Percentiles rank a stretch among this genome's conserved stretches.
Evolutionary conservation across 352 stramenopile genomes (phyloP).

Genomic region (Thalassiosira livingstoniorum): DNA sequence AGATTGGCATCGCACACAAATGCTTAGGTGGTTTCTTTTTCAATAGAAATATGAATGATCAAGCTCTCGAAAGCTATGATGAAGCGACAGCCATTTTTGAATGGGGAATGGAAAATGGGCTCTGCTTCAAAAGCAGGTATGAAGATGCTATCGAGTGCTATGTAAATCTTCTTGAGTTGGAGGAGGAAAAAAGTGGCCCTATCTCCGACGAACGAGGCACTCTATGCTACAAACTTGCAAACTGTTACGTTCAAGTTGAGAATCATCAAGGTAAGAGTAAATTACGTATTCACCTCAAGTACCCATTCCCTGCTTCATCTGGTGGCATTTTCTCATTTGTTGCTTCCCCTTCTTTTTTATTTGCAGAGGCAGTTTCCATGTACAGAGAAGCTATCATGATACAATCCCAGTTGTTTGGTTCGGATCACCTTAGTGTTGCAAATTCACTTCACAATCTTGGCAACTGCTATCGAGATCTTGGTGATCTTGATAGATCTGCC

Average conservation of each 20-base stretch:
- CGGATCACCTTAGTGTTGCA: constrained; percentile 68
- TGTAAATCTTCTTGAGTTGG: constrained; percentile 58
- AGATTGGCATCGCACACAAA: constrained; percentile 69
- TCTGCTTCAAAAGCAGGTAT: constrained; percentile 41
- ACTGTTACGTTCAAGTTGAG: constrained; percentile 62
- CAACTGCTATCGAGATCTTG: constrained; percentile 67
- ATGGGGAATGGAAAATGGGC: constrained; percentile 57
- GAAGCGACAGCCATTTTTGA: constrained; percentile 69
- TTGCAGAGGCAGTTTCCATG: constrained; percentile 61
- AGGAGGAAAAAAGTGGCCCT: constrained; percentile 56
- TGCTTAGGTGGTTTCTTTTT: constrained; percentile 63
- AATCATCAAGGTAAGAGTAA: constrained; percentile 56
- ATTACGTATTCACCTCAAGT: too few relatives aligned
- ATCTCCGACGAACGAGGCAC: constrained; percentile 61
- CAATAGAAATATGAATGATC: constrained; percentile 45
- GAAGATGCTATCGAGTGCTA: constrained; percentile 67
- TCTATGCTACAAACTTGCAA: constrained; percentile 74
- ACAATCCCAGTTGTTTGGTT: constrained; percentile 67
- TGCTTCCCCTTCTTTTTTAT: constrained; percentile 8
- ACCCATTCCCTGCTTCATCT: background rate
- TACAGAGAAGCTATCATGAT: constrained; percentile 77
- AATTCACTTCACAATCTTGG: constrained; percentile 77
- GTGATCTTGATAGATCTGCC: constrained; percentile 64
- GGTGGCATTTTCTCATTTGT: constrained; percentile 3
- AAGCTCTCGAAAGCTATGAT: constrained; percentile 61